A percentile compares a stretch with the other conserved stretches of the same genome.
Evolutionary conservation across 805 yeast species (phyloP).

Genomic region (Metschnikowia colocasiae): DNA sequence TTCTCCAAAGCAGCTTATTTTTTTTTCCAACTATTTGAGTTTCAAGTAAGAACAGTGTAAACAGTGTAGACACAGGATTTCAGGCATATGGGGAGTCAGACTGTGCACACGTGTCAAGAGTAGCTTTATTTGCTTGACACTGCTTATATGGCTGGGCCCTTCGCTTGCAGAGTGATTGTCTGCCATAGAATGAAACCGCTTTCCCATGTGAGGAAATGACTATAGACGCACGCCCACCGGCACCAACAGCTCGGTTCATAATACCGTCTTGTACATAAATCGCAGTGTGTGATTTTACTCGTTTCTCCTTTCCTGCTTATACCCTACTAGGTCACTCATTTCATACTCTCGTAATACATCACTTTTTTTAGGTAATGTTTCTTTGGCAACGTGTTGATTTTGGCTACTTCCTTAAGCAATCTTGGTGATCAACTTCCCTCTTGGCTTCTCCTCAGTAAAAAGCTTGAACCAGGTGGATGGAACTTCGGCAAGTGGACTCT

Average conservation of each 20-base stretch:
- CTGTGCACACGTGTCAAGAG: neutral
- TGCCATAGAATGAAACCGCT: neutral
- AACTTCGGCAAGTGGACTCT: constrained; percentile 13
- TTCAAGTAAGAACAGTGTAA: neutral
- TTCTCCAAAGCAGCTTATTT: neutral
- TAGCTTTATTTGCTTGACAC: neutral
- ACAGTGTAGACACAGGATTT: neutral
- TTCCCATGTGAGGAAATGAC: neutral
- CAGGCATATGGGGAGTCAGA: neutral
- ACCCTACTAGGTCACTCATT: neutral
- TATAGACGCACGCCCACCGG: neutral
- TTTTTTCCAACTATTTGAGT: neutral
- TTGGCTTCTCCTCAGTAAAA: constrained; percentile 19
- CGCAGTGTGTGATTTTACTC: neutral
- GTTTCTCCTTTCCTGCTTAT: neutral
- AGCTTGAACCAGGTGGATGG: constrained; percentile 17
- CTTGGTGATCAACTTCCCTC: constrained; percentile 19
- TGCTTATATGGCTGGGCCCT: neutral
- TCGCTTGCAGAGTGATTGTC: neutral
- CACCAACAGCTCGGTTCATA: neutral
- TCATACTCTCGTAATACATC: too few relatives aligned
- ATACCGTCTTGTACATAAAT: neutral
- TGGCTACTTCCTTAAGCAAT: constrained; percentile 6
- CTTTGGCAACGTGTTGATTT: too few relatives aligned
- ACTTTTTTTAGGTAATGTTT: too few relatives aligned